phyloP scores from a whole-genome alignment of 768 basidiomycete species.

The Boletus vinaceobasis region DNA sequence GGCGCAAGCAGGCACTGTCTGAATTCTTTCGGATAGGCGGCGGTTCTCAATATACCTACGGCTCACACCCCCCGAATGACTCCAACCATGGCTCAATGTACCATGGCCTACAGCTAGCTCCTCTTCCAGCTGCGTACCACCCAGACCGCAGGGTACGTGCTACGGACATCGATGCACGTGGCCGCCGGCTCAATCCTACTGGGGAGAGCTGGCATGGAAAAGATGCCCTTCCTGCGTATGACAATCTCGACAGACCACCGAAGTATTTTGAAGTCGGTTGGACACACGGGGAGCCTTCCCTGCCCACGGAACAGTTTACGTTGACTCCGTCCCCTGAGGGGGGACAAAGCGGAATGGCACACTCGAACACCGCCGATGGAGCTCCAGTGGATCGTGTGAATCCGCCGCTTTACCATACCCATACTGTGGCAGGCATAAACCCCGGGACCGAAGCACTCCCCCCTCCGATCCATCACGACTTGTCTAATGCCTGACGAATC shows the following conservation, averaged over 20 bases:
- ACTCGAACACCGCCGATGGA: background rate
- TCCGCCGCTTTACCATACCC: background rate
- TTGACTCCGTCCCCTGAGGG: background rate
- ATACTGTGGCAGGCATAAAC: background rate
- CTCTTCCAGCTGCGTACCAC: conserved; percentile 21
- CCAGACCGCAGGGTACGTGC: conserved; percentile 29
- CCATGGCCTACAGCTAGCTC: conserved; percentile 16
- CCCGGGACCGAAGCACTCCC: background rate
- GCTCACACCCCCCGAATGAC: background rate
- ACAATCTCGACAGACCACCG: conserved; percentile 43
- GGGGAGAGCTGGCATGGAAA: conserved; percentile 39
- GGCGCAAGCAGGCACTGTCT: conserved; percentile 13
- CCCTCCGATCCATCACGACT: background rate
- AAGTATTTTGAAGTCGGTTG: conserved; percentile 36
- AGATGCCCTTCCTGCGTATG: conserved; percentile 48
- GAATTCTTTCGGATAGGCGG: conserved; percentile 20
- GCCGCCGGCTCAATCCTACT: conserved; percentile 34
- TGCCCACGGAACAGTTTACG: background rate
- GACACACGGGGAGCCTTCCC: background rate
- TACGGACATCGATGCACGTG: conserved; percentile 38
- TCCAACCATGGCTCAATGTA: conserved; percentile 7
- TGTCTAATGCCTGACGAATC: conserved; percentile 6
- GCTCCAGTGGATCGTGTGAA: background rate
- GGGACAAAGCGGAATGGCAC: background rate
- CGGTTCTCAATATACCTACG: background rate